Base-by-base conservation (phyloP, 495 filamentous ascomycete genomes). In the Xanthoparmelia taractica region DNA sequence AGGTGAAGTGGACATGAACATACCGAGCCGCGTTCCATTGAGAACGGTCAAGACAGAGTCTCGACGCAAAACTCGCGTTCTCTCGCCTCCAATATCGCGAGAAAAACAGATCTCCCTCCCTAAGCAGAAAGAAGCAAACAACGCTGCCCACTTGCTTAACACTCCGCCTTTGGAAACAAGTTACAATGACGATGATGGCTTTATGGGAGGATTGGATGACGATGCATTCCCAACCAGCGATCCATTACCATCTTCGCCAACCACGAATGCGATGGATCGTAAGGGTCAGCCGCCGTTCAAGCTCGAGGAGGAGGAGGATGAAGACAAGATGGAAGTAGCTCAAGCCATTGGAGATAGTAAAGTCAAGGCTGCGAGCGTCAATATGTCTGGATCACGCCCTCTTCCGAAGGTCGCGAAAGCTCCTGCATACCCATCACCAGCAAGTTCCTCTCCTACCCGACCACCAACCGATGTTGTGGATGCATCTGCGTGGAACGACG, bases 401-500 rank as follows among this genome's bases (percentile, higher is more conserved):
- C 82, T 85, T 31, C 88, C 88, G 60, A 94, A 91, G 75, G 29
- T 59, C 27, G 75, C 88, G 61, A 83, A 87, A 66, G 87, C 88
- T 69, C 74, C 82, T 13, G 76, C 78, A 7, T 83, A 85, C 63
- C 83, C 89, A 2, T 82, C 84, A 4, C 89, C 90, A 3, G 82
- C 78, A 27, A 88, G 80, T 75, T 96, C 91, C 17, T 96, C 92
- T 33, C 90, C 91, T 27, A 77, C 78, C 48, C 85, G 85, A 69
- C 70, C 79, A n/a, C 68, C 74, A 15, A 70, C 82, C 0, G 82
- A 86, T 41, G 70, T 71, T 36, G 76, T 95, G 27, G 90, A 96
- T 74, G 80, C 92, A n/a, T 88, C 92, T 27, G 75, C 85, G 8
- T 97, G 93, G 93, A 96, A 92, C 67, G 78, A 91, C 60, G 87